A percentile compares a stretch with the other conserved stretches of the same genome.
Conservation (phyloP, 345 rosid species). For the Adansonia digitata region DNA sequence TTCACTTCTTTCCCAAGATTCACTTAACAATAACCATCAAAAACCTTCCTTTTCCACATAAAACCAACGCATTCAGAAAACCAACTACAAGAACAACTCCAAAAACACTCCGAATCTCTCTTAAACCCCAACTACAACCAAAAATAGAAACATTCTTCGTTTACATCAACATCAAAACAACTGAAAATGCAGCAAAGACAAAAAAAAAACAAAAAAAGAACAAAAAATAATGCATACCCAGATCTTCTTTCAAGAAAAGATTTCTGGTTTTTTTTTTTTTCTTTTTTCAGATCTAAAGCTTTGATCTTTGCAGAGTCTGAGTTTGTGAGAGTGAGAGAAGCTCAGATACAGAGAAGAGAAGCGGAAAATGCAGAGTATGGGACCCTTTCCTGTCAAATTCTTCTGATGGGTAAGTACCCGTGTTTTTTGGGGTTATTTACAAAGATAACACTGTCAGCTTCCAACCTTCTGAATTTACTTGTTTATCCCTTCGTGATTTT, state of each 20-base stretch:
- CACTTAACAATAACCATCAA: not conserved
- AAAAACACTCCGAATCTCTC: slow-evolving; percentile 1
- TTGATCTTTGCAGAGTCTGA: not conserved
- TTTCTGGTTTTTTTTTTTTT: not conserved
- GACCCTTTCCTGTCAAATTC: slow-evolving; percentile 1
- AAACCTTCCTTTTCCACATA: not conserved
- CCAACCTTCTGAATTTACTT: not conserved
- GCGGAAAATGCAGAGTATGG: not conserved
- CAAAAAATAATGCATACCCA: slow-evolving; percentile 4
- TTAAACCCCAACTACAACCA: not conserved
- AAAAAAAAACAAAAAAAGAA: not conserved
- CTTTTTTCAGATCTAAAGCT: slow-evolving; percentile 13
- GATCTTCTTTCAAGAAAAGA: slow-evolving; percentile 6
- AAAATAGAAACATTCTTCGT: not conserved
- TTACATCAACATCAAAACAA: not conserved
- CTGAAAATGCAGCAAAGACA: not conserved
- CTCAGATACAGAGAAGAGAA: not conserved
- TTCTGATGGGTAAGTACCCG: not conserved
- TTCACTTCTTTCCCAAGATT: not conserved
- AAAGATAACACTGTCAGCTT: not conserved
- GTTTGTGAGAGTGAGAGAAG: slow-evolving; percentile 18
- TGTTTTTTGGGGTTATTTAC: not conserved
- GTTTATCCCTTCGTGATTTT: not conserved
- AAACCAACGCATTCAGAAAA: not conserved
- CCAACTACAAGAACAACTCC: not conserved